Percentiles rank a stretch among this genome's conserved stretches.
Evolutionary conservation across 306 rosid species (phyloP).

Genomic region (Cicer cuneatum): DNA sequence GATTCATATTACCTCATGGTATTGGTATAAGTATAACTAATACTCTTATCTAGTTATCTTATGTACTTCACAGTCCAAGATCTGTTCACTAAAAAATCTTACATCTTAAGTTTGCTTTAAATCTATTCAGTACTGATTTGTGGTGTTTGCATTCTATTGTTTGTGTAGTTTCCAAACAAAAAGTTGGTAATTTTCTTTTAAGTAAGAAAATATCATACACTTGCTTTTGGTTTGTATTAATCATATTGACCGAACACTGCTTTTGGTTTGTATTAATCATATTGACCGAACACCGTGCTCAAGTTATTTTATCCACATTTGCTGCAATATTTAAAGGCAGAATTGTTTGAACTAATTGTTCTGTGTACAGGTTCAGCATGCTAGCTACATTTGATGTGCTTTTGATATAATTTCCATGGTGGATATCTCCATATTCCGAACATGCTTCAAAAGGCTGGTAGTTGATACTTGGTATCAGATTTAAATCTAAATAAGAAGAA

Average conservation of each 20-base stretch:
- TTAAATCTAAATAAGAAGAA: slow-evolving; percentile 19
- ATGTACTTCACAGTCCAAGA: background rate
- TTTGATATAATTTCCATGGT: slow-evolving; percentile 45
- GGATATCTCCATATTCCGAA: slow-evolving; percentile 45
- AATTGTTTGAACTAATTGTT: slow-evolving; percentile 34
- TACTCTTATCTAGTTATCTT: background rate
- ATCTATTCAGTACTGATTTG: background rate
- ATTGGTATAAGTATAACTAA: no score
- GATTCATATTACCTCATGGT: slow-evolving; percentile 1
- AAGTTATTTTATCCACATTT: slow-evolving; percentile 4
- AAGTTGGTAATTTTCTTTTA: slow-evolving; percentile 25
- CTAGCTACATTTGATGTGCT: slow-evolving; percentile 36
- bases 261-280: slow-evolving; percentile 22
- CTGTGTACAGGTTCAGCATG: slow-evolving; percentile 45
- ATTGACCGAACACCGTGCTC: slow-evolving; percentile 5
- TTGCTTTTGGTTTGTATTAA: slow-evolving; percentile 25
- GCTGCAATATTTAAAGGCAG: slow-evolving; percentile 27
- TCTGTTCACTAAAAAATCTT: slow-evolving; percentile 23
- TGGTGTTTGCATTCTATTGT: slow-evolving; percentile 4
- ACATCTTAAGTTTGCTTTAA: background rate
- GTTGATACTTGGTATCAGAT: slow-evolving; percentile 40
- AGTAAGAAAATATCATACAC: slow-evolving; percentile 18
- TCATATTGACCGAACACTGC: slow-evolving; percentile 9
- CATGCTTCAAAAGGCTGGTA: slow-evolving; percentile 35
- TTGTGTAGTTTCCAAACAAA: slow-evolving; percentile 16